Percentiles rank a stretch among this genome's conserved stretches.
These are phyloP conservation scores for Ceratocystis lukuohia DNA, from an alignment of 2,329 filamentous ascomycete species.

Conservation along the genomic window DNA sequence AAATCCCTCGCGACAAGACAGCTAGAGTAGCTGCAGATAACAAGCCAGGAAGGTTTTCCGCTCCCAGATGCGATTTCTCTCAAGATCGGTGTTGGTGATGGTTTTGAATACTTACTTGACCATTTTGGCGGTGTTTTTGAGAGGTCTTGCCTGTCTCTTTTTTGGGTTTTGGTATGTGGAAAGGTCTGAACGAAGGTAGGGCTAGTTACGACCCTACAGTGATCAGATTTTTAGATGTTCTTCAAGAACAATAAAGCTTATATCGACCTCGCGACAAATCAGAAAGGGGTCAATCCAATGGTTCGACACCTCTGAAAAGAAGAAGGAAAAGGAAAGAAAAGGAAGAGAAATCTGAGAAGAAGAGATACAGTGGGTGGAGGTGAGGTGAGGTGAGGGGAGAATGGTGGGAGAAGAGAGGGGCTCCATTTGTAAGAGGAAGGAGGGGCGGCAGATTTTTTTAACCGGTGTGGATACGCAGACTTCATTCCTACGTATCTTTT, in stretches of 20 bases:
- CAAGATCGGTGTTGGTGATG: background rate
- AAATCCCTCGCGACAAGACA: background rate
- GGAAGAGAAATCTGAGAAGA: slow-evolving; percentile 7
- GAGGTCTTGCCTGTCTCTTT: slow-evolving; percentile 16
- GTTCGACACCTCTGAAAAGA: slow-evolving; percentile 19
- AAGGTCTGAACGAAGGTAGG: slow-evolving; percentile 30
- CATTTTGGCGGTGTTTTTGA: slow-evolving; percentile 81
- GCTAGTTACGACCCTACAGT: slow-evolving; percentile 28
- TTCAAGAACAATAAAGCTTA: slow-evolving; percentile 13
- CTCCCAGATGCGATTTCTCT: background rate
- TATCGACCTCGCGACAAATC: slow-evolving; percentile 13
- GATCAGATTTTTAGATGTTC: slow-evolving; percentile 10
- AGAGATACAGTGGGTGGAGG: slow-evolving; percentile 2
- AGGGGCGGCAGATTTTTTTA: slow-evolving; percentile 19
- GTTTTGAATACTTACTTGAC: slow-evolving; percentile 71
- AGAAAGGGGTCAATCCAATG: slow-evolving; percentile 19
- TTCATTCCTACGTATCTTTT: slow-evolving; percentile 2
- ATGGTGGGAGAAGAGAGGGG: slow-evolving; percentile 16
- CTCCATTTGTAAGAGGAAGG: slow-evolving; percentile 17
- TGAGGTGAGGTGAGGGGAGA: slow-evolving; percentile 15
- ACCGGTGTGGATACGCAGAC: background rate
- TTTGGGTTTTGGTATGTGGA: slow-evolving; percentile 24
- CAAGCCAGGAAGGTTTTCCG: background rate
- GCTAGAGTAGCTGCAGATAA: background rate
- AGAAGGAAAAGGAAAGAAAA: slow-evolving; percentile 17